phyloP scores from a whole-genome alignment of 495 filamentous ascomycete species.

The Amniculicola lignicola region DNA sequence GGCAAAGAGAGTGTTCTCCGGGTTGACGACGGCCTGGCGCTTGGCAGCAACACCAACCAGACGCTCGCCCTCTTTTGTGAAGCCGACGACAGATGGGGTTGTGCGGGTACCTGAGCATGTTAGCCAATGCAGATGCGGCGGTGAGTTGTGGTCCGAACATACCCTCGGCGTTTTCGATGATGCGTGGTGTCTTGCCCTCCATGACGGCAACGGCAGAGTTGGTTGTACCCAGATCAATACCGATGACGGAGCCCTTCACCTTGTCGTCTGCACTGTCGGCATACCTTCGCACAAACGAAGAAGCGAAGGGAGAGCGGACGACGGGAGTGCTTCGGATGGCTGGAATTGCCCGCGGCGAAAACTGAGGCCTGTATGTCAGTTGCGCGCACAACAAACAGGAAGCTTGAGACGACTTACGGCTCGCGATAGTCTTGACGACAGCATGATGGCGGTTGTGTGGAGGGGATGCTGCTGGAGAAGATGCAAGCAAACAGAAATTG shows the following conservation, averaged over 20 bases:
- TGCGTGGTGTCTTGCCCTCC: slow-evolving; percentile 92
- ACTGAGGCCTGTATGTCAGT: slow-evolving; percentile 37
- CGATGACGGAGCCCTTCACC: slow-evolving; percentile 93
- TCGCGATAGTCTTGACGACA: slow-evolving; percentile 61
- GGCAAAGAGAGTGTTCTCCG: slow-evolving; percentile 98
- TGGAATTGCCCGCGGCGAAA: slow-evolving; percentile 67
- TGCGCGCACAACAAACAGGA: slow-evolving; percentile 31
- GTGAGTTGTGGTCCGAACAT: slow-evolving; percentile 32
- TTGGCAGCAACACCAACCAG: slow-evolving; percentile 97
- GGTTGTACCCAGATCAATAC: slow-evolving; percentile 98
- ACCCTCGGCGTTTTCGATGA: slow-evolving; percentile 98
- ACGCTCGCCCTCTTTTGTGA: slow-evolving; percentile 95
- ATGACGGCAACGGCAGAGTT: slow-evolving; percentile 98
- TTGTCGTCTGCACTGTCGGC: slow-evolving; percentile 74
- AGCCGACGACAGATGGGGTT: slow-evolving; percentile 95
- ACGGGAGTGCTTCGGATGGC: slow-evolving; percentile 53
- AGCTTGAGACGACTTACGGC: slow-evolving; percentile 60
- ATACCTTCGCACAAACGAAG: slow-evolving; percentile 70
- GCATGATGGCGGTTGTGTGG: slow-evolving; percentile 50
- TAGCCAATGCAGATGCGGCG: neutral
- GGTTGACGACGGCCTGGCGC: slow-evolving; percentile 98
- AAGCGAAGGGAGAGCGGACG: slow-evolving; percentile 52
- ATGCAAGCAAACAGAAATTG: slow-evolving; percentile 21
- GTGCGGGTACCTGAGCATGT: slow-evolving; percentile 75
- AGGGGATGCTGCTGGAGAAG: slow-evolving; percentile 28